Conservation (phyloP, 1,139 yeast genomes). For the Blastobotrys aristatus region DNA sequence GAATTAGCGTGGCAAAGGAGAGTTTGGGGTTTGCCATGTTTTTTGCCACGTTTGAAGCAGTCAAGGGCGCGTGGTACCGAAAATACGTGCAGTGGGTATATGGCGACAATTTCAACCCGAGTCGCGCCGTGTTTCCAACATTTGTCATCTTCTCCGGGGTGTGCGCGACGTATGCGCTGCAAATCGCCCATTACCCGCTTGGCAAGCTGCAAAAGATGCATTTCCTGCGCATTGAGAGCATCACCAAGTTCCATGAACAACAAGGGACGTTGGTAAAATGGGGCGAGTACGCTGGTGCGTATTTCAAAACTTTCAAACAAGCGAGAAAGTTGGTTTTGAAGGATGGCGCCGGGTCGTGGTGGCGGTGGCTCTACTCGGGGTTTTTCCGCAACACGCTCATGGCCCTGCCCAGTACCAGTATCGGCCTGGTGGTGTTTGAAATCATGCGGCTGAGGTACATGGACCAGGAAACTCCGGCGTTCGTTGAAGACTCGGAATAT, state of each 20-base stretch:
- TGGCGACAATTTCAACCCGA: slow-evolving; percentile 13
- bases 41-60: slow-evolving; percentile 78
- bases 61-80: slow-evolving; percentile 44
- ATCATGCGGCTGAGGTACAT: slow-evolving; percentile 54
- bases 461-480: slow-evolving; percentile 16
- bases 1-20: slow-evolving; percentile 71
- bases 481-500: slow-evolving; percentile 10
- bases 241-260: slow-evolving; percentile 45
- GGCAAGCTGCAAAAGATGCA: slow-evolving; percentile 76
- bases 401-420: slow-evolving; percentile 80
- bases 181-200: slow-evolving; percentile 79
- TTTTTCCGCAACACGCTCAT: slow-evolving; percentile 66
- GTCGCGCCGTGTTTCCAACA: slow-evolving; percentile 52
- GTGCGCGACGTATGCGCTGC: slow-evolving; percentile 71
- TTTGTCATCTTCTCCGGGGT: slow-evolving; percentile 86
- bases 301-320: slow-evolving; percentile 64
- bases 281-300: slow-evolving; percentile 51
- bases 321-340: slow-evolving; percentile 50
- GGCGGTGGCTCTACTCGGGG: slow-evolving; percentile 71
- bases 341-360: slow-evolving; percentile 50
- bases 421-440: slow-evolving; percentile 81
- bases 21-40: slow-evolving; percentile 82
- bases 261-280: slow-evolving; percentile 11
- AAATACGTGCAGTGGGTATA: slow-evolving; percentile 20
- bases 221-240: slow-evolving; percentile 69